Evolutionary conservation across 2,329 filamentous ascomycete genomes (phyloP).

Genomic region (Fusarium liriodendri): DNA sequence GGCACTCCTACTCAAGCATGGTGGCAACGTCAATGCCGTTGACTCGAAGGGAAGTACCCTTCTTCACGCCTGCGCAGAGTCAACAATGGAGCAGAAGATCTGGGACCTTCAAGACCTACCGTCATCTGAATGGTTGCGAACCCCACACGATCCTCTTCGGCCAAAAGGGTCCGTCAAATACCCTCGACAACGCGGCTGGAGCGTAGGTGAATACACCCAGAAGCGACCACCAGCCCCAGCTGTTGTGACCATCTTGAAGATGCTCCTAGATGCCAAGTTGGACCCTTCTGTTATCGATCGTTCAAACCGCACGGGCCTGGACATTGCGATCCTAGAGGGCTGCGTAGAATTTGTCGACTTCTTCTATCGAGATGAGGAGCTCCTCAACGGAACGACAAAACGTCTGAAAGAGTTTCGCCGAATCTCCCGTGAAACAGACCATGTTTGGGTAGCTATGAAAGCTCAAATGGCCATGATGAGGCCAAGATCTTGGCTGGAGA

Average conservation of each 20-base stretch:
- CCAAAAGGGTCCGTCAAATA: not conserved
- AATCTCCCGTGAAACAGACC: too few species aligned
- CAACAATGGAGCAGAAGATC: conserved; percentile 16
- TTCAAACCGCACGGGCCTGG: conserved; percentile 10
- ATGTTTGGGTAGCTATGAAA: not conserved
- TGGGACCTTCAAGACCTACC: conserved; percentile 6
- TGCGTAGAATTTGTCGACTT: conserved; percentile 19
- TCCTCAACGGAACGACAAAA: conserved; percentile 10
- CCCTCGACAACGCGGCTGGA: not conserved
- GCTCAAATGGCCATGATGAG: conserved; percentile 22
- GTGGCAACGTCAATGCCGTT: not conserved
- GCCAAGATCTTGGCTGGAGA: conserved; percentile 1
- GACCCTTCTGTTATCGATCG: not conserved
- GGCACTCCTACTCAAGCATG: conserved; percentile 18
- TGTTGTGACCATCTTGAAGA: conserved; percentile 10
- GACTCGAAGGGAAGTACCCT: conserved; percentile 2
- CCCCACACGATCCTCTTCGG: conserved; percentile 11
- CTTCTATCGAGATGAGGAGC: conserved; percentile 12
- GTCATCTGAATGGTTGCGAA: not conserved
- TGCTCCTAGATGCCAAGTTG: conserved; percentile 14
- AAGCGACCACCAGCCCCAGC: not conserved
- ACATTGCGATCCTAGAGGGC: conserved; percentile 19
- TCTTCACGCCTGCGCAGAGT: conserved; percentile 34
- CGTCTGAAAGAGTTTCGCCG: not conserved
- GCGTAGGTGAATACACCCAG: too few species aligned